phyloP scores from a whole-genome alignment of 1,139 yeast genomes.

The Geotrichum candidum region DNA sequence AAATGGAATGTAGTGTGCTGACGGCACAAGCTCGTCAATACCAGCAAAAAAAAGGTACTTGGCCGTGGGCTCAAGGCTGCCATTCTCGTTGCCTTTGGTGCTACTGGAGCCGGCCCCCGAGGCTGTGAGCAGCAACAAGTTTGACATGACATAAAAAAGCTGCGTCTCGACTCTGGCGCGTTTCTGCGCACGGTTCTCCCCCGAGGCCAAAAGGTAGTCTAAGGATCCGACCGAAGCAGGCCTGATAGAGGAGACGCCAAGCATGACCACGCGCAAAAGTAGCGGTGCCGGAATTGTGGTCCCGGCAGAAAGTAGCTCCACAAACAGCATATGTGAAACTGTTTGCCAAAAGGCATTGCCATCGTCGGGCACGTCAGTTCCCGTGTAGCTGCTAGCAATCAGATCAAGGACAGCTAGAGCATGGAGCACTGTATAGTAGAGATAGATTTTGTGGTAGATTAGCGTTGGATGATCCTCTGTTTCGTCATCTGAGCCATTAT shows the following conservation, averaged over 20 bases:
- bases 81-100: background rate
- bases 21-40: slow-evolving; percentile 5
- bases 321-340: background rate
- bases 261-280: background rate
- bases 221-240: background rate
- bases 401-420: background rate
- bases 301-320: background rate
- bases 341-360: background rate
- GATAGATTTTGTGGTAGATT: background rate
- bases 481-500: background rate
- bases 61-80: background rate
- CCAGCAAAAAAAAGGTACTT: background rate
- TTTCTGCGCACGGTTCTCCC: background rate
- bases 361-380: background rate
- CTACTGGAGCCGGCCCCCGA: background rate
- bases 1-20: background rate
- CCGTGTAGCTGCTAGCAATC: background rate
- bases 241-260: background rate
- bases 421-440: background rate
- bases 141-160: background rate
- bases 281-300: background rate
- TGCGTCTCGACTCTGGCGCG: background rate
- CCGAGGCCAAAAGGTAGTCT: background rate
- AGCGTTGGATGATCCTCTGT: background rate
- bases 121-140: background rate